Conservation (phyloP, 2,329 filamentous ascomycete species). For the Bipolaris oryzae region DNA sequence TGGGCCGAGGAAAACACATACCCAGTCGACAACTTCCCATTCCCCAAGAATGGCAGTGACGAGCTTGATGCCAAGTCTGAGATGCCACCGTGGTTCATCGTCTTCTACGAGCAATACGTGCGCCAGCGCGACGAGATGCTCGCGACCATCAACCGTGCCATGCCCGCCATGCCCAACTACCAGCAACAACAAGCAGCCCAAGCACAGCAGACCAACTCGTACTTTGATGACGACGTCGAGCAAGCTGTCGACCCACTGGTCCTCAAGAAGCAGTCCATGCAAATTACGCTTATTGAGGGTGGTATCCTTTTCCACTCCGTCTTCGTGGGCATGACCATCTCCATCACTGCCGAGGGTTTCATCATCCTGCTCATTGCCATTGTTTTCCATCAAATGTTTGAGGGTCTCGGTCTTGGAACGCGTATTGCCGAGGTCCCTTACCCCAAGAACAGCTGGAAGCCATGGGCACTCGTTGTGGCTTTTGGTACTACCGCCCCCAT, state of each 20-base stretch:
- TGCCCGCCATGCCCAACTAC: constrained; percentile 41
- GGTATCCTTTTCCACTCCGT: constrained; percentile 69
- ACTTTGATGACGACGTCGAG: constrained; percentile 47
- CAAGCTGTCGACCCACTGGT: constrained; percentile 47
- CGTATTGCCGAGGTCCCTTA: constrained; percentile 66
- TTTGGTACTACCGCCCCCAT: constrained; percentile 69
- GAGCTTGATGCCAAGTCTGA: constrained; percentile 44
- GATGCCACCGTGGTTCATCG: constrained; percentile 68
- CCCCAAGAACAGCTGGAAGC: constrained; percentile 61
- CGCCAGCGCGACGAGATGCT: constrained; percentile 66
- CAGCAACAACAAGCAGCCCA: constrained; percentile 30
- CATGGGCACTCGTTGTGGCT: constrained; percentile 66
- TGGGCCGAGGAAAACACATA: constrained; percentile 42
- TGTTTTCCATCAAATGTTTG: constrained; percentile 68
- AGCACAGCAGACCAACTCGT: constrained; percentile 36
- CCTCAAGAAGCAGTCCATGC: constrained; percentile 47
- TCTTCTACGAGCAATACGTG: constrained; percentile 68
- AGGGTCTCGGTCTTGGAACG: constrained; percentile 67
- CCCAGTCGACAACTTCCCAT: constrained; percentile 37
- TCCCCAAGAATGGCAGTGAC: constrained; percentile 35
- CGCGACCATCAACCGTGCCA: constrained; percentile 56
- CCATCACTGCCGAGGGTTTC: constrained; percentile 64
- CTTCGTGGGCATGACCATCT: constrained; percentile 67
- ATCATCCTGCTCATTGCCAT: constrained; percentile 64
- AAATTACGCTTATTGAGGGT: constrained; percentile 59